A percentile compares a stretch with the other conserved stretches of the same genome.
phyloP scores from a whole-genome alignment of 2,329 filamentous ascomycete species.

The Clarireedia homoeocarpa region DNA sequence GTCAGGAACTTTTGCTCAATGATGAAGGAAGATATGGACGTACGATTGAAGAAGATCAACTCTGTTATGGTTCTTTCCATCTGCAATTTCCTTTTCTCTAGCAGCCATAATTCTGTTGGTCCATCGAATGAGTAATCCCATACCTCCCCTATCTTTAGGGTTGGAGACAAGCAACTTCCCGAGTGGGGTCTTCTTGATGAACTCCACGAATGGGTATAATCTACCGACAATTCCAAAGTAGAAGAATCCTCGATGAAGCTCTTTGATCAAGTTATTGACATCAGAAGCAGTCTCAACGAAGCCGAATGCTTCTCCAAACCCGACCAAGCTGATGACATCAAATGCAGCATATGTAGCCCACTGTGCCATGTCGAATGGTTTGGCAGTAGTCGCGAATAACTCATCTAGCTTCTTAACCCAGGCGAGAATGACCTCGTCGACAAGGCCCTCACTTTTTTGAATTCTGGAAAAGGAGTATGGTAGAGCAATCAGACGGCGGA shows the following conservation, averaged over 20 bases:
- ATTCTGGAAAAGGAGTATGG: slow-evolving; percentile 47
- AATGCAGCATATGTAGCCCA: slow-evolving; percentile 45
- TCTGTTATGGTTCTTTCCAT: slow-evolving; percentile 36
- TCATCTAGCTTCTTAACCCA: slow-evolving; percentile 43
- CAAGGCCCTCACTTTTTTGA: slow-evolving; percentile 49
- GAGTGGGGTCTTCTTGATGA: slow-evolving; percentile 45
- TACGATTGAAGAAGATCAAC: slow-evolving; percentile 47
- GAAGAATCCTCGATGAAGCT: slow-evolving; percentile 37
- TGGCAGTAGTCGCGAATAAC: slow-evolving; percentile 37
- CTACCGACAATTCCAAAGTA: slow-evolving; percentile 36
- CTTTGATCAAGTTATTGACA: slow-evolving; percentile 44
- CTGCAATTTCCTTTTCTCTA: slow-evolving; percentile 39
- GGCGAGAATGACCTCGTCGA: slow-evolving; percentile 42
- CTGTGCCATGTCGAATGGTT: slow-evolving; percentile 45
- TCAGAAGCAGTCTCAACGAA: slow-evolving; percentile 46
- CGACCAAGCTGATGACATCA: slow-evolving; percentile 48
- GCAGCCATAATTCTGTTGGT: slow-evolving; percentile 44
- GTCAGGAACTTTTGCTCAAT: background rate
- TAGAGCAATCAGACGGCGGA: slow-evolving; percentile 45
- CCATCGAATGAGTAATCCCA: slow-evolving; percentile 49
- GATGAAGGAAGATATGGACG: background rate
- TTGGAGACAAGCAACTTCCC: slow-evolving; percentile 45
- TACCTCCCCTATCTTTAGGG: slow-evolving; percentile 45
- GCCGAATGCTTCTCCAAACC: slow-evolving; percentile 47
- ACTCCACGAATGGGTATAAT: slow-evolving; percentile 45